Percentiles rank a stretch among this genome's conserved stretches.
Evolutionary conservation across 371 early-diverging fungal genomes (phyloP).

Genomic region (Mortierella sp.): DNA sequence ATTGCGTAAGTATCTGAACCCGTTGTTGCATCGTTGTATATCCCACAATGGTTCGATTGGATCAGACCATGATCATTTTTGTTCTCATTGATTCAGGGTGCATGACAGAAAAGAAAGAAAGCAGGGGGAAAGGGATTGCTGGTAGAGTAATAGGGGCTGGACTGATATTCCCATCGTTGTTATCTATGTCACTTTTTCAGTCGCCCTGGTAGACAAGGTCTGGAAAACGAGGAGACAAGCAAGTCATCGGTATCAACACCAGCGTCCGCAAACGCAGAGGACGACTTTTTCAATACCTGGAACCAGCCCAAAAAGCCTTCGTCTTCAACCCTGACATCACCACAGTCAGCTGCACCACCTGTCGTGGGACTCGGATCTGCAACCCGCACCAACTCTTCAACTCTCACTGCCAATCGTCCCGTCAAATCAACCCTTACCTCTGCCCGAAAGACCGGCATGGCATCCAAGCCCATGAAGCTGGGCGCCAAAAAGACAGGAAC

Average conservation of each 20-base stretch:
- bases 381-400: slow-evolving; percentile 18
- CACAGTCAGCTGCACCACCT: slow-evolving; percentile 22
- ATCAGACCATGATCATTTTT: background rate
- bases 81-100: background rate
- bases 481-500: slow-evolving; percentile 86
- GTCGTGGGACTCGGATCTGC: slow-evolving; percentile 44
- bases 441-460: slow-evolving; percentile 59
- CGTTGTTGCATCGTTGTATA: background rate
- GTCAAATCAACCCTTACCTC: slow-evolving; percentile 53
- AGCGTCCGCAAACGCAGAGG: slow-evolving; percentile 26
- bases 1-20: slow-evolving; percentile 59
- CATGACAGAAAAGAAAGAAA: background rate
- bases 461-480: slow-evolving; percentile 76
- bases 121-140: background rate
- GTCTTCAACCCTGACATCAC: slow-evolving; percentile 17
- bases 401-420: slow-evolving; percentile 44
- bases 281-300: slow-evolving; percentile 56
- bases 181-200: slow-evolving; percentile 6
- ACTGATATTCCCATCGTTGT: background rate
- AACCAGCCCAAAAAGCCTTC: slow-evolving; percentile 46
- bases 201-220: slow-evolving; percentile 38
- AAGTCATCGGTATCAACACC: slow-evolving; percentile 27
- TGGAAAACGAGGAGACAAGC: slow-evolving; percentile 28
- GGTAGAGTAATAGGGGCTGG: background rate
- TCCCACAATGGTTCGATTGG: background rate